Evolutionary conservation across 768 basidiomycete species (phyloP).

Genomic region (Hericium rajendrae): DNA sequence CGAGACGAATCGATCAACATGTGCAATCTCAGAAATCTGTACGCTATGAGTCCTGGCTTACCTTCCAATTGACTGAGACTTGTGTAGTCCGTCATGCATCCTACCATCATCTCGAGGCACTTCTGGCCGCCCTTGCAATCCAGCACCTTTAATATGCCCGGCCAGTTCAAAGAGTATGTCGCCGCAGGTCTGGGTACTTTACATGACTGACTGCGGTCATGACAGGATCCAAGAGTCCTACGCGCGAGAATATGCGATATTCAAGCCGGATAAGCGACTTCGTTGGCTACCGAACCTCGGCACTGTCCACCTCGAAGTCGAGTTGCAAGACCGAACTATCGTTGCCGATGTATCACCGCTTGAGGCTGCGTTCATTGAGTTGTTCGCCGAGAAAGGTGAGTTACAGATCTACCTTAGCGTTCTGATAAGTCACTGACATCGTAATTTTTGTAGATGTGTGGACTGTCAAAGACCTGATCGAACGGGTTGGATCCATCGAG

Average conservation of each 20-base stretch:
- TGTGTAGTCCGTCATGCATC: slow-evolving; percentile 62
- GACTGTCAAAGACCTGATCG: slow-evolving; percentile 60
- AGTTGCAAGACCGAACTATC: slow-evolving; percentile 72
- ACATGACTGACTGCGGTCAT: not conserved
- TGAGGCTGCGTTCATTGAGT: slow-evolving; percentile 85
- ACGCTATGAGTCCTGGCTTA: slow-evolving; percentile 15
- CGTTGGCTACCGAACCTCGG: slow-evolving; percentile 88
- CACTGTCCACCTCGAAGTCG: slow-evolving; percentile 68
- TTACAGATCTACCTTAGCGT: not conserved
- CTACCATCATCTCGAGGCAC: slow-evolving; percentile 84
- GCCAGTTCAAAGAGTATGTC: slow-evolving; percentile 70
- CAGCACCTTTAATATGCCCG: slow-evolving; percentile 69
- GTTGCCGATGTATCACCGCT: slow-evolving; percentile 73
- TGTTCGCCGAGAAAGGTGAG: slow-evolving; percentile 66
- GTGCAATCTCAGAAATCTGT: slow-evolving; percentile 69
- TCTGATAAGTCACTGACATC: not conserved
- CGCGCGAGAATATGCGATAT: slow-evolving; percentile 61
- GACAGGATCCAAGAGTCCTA: slow-evolving; percentile 68
- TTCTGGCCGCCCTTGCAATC: slow-evolving; percentile 90
- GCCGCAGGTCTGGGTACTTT: not conserved
- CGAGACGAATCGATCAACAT: slow-evolving; percentile 80
- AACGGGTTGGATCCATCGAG: slow-evolving; percentile 56
- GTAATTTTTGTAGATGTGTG: slow-evolving; percentile 42
- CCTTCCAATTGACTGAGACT: not conserved
- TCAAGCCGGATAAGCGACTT: slow-evolving; percentile 90